A percentile compares a stretch with the other conserved stretches of the same genome.
These are phyloP conservation scores for Penicillium expansum DNA, from an alignment of 2,329 filamentous ascomycete species.

Conservation along the genomic window DNA sequence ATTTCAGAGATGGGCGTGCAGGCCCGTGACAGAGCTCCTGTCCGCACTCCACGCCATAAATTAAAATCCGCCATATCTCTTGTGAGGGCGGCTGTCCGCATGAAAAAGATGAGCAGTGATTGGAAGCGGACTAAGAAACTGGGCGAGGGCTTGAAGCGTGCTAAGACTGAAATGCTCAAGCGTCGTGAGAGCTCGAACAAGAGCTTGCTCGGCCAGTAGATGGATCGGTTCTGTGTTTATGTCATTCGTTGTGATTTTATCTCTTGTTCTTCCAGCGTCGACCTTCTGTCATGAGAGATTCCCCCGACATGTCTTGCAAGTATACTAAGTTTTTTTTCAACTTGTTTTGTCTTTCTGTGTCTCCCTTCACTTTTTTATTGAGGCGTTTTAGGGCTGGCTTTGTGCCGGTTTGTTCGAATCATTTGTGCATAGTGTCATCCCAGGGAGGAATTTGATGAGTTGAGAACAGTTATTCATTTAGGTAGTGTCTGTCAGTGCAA, in stretches of 20 bases:
- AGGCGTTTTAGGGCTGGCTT: constrained; percentile 1
- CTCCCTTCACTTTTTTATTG: not conserved
- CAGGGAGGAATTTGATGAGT: constrained; percentile 4
- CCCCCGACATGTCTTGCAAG: constrained; percentile 22
- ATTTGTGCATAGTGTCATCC: constrained; percentile 14
- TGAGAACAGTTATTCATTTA: not conserved
- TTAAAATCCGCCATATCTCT: constrained; percentile 43
- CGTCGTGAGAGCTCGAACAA: constrained; percentile 34
- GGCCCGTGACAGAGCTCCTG: constrained; percentile 32
- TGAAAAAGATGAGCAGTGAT: constrained; percentile 45
- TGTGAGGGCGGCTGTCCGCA: constrained; percentile 46
- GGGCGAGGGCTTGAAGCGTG: constrained; percentile 44
- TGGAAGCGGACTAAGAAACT: constrained; percentile 46
- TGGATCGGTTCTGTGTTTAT: constrained; percentile 18
- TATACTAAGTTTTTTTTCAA: constrained; percentile 11
- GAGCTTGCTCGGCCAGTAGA: constrained; percentile 16
- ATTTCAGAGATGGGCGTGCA: constrained; percentile 77
- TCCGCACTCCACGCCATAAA: constrained; percentile 40
- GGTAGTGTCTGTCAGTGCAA: not conserved
- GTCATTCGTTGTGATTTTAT: constrained; percentile 22
- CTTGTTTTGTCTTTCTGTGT: constrained; percentile 1
- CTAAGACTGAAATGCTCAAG: constrained; percentile 43
- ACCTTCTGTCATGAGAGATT: constrained; percentile 24
- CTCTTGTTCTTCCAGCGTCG: constrained; percentile 20
- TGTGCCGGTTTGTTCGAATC: constrained; percentile 4